phyloP scores from a whole-genome alignment of 225 moss, liverwort and hornwort genomes.

The Pseudisothecium myosuroides region DNA sequence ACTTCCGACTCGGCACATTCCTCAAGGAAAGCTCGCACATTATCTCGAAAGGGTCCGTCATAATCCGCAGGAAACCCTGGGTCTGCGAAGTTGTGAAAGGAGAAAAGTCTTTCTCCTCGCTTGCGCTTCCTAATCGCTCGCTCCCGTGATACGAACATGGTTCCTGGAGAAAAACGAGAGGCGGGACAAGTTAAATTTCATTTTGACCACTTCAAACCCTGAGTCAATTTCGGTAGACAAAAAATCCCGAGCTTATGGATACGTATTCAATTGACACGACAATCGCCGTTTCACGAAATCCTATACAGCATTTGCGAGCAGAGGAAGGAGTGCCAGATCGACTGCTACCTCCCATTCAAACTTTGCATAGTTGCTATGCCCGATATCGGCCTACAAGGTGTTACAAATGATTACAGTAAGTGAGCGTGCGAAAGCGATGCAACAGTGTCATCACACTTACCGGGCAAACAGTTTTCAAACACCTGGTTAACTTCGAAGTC shows the following conservation, averaged over 20 bases:
- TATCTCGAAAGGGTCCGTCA: conserved; percentile 89
- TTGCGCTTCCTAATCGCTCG: conserved; percentile 85
- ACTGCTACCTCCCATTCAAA: neutral
- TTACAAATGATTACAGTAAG: neutral
- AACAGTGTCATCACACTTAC: neutral
- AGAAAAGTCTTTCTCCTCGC: conserved; percentile 80
- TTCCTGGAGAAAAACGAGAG: conserved; percentile 10
- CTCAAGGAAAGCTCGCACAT: conserved; percentile 73
- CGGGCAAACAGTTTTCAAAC: neutral
- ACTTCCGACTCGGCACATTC: conserved; percentile 85
- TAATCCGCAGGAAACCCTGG: conserved; percentile 96
- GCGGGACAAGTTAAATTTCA: neutral
- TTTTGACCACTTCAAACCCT: neutral
- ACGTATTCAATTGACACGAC: neutral
- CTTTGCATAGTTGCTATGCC: neutral
- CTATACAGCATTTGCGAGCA: neutral
- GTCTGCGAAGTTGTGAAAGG: conserved; percentile 91
- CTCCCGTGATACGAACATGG: conserved; percentile 64
- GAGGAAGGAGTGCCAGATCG: neutral
- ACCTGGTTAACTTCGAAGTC: neutral
- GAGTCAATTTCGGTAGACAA: neutral
- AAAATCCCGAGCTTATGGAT: neutral
- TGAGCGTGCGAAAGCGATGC: neutral
- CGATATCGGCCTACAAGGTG: neutral
- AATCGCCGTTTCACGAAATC: neutral